Evolutionary conservation across 139 green algal species (phyloP).

Genomic region (Nannochloris sp.): DNA sequence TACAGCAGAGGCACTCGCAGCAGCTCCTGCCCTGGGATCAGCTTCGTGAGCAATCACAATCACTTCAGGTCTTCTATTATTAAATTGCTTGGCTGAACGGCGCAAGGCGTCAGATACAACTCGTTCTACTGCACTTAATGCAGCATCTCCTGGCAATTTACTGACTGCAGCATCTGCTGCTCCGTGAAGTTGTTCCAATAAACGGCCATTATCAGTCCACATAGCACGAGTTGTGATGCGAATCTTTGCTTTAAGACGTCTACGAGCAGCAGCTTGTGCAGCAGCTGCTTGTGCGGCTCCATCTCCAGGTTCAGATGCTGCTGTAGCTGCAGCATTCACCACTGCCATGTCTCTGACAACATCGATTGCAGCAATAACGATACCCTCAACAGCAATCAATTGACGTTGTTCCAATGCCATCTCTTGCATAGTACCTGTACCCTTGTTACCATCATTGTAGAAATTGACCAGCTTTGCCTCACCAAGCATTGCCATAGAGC

Average conservation of each 20-base stretch:
- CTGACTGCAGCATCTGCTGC: constrained; percentile 25
- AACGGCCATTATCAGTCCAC: constrained; percentile 74
- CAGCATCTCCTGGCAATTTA: constrained; percentile 40
- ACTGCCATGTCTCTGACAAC: constrained; percentile 38
- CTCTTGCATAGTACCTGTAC: constrained; percentile 71
- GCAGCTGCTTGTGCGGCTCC: background rate
- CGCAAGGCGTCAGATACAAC: constrained; percentile 51
- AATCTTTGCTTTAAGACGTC: constrained; percentile 32
- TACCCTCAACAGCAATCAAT: constrained; percentile 76
- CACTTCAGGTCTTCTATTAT: constrained; percentile 78
- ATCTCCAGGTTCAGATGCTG: background rate
- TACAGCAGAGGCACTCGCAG: background rate
- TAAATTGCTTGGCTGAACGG: constrained; percentile 61
- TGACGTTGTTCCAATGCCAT: constrained; percentile 83
- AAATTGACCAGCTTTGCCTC: constrained; percentile 61
- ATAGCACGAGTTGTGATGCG: constrained; percentile 84
- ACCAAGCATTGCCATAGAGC: constrained; percentile 57
- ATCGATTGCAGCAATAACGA: constrained; percentile 82
- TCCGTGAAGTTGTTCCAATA: constrained; percentile 62
- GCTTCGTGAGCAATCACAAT: constrained; percentile 67
- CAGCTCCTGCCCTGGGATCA: constrained; percentile 18
- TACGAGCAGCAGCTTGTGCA: background rate
- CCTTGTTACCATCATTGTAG: constrained; percentile 93
- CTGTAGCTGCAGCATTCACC: background rate
- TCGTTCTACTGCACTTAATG: constrained; percentile 67